Conservation (phyloP, 2,329 filamentous ascomycete genomes). For the Aspergillus latus region DNA sequence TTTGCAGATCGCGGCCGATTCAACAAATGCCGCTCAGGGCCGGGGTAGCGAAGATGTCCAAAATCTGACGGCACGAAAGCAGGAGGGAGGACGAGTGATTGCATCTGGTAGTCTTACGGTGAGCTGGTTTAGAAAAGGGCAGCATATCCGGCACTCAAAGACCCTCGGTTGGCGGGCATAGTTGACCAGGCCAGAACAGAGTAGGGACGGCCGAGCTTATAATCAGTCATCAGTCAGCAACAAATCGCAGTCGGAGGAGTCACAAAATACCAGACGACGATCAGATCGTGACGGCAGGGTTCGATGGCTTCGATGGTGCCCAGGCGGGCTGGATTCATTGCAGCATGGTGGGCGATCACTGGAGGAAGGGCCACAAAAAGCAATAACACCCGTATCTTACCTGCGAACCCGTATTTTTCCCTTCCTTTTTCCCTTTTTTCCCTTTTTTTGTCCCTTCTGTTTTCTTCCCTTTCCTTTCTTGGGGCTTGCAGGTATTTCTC, state of each 20-base stretch:
- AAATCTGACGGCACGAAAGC: slow-evolving; percentile 39
- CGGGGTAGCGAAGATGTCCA: slow-evolving; percentile 36
- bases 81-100: slow-evolving; percentile 43
- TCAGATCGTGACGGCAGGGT: slow-evolving; percentile 42
- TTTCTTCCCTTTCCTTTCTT: neutral
- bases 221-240: slow-evolving; percentile 33
- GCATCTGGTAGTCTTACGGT: slow-evolving; percentile 34
- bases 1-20: slow-evolving; percentile 37
- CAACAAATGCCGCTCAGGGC: slow-evolving; percentile 36
- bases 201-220: slow-evolving; percentile 36
- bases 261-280: slow-evolving; percentile 38
- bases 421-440: neutral
- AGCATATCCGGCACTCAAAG: slow-evolving; percentile 29
- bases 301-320: slow-evolving; percentile 37
- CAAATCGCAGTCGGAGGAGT: slow-evolving; percentile 39
- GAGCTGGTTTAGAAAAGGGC: neutral
- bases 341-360: slow-evolving; percentile 40
- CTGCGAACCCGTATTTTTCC: slow-evolving; percentile 17
- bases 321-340: slow-evolving; percentile 37
- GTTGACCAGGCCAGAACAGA: slow-evolving; percentile 20
- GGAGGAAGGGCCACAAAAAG: slow-evolving; percentile 26
- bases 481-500: neutral
- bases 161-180: slow-evolving; percentile 25
- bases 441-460: slow-evolving; percentile 2
- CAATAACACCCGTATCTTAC: slow-evolving; percentile 23